Percentiles rank a stretch among this genome's conserved stretches.
Evolutionary conservation across 371 early-diverging fungal genomes (phyloP).

Genomic region (Apophysomyces variabilis): DNA sequence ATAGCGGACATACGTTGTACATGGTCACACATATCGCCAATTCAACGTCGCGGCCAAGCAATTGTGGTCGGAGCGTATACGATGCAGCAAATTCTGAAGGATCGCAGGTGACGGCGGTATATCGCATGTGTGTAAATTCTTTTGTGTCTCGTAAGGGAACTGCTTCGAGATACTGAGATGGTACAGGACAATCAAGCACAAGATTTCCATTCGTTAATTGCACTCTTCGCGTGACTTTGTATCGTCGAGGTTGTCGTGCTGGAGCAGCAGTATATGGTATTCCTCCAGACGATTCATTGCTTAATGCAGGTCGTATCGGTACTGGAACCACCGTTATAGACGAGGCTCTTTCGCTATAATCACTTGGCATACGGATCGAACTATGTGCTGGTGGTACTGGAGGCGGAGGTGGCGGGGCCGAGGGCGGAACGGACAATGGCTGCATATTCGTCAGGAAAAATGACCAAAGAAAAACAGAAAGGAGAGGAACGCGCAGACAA

Average conservation of each 20-base stretch:
- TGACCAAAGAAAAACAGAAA: too few species aligned
- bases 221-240: conserved; percentile 37
- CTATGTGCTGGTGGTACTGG: too few species aligned
- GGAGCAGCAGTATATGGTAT: conserved; percentile 9
- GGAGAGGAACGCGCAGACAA: too few species aligned
- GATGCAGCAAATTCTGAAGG: conserved; percentile 78
- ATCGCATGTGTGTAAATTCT: conserved; percentile 78
- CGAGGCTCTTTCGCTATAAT: too few species aligned
- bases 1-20: conserved; percentile 72
- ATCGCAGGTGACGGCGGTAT: conserved; percentile 78
- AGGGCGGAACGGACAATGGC: too few species aligned
- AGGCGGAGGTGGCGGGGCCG: too few species aligned
- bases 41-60: conserved; percentile 76
- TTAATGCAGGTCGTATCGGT: too few species aligned
- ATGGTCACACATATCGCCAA: conserved; percentile 88
- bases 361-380: too few species aligned
- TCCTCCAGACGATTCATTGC: too few species aligned
- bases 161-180: conserved; percentile 58
- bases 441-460: too few species aligned
- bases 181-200: conserved; percentile 76
- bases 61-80: conserved; percentile 83
- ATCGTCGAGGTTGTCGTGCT: conserved; percentile 23
- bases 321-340: too few species aligned
- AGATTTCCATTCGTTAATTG: conserved; percentile 71
- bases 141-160: conserved; percentile 58